These are phyloP conservation scores for Rhizophagus sp. DNA, from an alignment of 192 early-diverging fungal genomes.

Conservation along the genomic window DNA sequence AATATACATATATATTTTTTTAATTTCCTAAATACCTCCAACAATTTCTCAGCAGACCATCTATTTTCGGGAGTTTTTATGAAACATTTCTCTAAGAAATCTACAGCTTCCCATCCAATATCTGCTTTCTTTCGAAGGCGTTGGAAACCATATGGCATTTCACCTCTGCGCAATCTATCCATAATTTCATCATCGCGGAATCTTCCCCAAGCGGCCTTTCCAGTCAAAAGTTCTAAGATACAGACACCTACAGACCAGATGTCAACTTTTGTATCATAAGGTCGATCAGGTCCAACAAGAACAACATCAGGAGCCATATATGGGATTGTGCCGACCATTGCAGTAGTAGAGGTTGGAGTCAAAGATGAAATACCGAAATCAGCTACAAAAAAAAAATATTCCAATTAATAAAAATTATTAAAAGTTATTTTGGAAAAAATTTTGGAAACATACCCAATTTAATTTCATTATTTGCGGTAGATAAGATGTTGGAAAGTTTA, in stretches of 20 bases:
- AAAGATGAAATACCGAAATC: slow-evolving; percentile 31
- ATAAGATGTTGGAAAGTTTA: slow-evolving; percentile 30
- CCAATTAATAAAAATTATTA: too few species aligned
- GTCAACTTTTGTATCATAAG: slow-evolving; percentile 30
- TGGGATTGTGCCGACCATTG: slow-evolving; percentile 30
- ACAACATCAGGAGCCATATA: slow-evolving; percentile 33
- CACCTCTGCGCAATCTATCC: slow-evolving; percentile 14
- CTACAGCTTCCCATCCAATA: slow-evolving; percentile 29
- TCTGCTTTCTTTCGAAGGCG: slow-evolving; percentile 28
- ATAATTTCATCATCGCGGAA: slow-evolving; percentile 24
- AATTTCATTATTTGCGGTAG: slow-evolving; percentile 16
- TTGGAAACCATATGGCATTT: slow-evolving; percentile 19
- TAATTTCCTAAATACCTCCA: not conserved
- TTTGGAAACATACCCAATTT: slow-evolving; percentile 23
- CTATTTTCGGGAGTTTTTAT: not conserved
- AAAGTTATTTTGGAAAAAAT: too few species aligned
- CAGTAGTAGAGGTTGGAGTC: slow-evolving; percentile 29
- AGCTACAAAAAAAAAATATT: slow-evolving; percentile 2
- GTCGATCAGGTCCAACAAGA: slow-evolving; percentile 6
- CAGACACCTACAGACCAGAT: slow-evolving; percentile 32
- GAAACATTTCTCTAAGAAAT: slow-evolving; percentile 28
- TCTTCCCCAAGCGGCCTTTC: slow-evolving; percentile 29
- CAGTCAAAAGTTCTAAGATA: slow-evolving; percentile 29
- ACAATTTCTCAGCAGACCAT: slow-evolving; percentile 24
- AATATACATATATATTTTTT: too few species aligned